Base-by-base conservation (phyloP, 2,329 filamentous ascomycete genomes). In the Ophiocordyceps camponoti-leonardi region DNA sequence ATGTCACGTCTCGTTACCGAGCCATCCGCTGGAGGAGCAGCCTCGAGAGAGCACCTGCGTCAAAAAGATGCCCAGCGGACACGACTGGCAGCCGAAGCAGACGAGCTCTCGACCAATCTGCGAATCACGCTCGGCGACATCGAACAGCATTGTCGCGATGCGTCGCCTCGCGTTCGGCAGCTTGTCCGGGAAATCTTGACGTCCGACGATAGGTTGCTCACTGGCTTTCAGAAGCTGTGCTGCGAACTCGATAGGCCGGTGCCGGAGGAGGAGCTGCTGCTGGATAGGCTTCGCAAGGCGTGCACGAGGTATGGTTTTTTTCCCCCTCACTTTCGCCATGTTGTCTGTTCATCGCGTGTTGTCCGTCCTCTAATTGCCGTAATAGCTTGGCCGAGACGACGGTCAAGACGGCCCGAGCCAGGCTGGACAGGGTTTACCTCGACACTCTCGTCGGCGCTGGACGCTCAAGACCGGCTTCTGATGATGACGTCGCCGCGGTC, bases 151-250 rank as follows among this genome's bases (percentile, higher is more conserved):
- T 58, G 58, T 6, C 68, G 68, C 8, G 61, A 60, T 0, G 63
- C 68, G 0, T 65, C 64, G 4, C 57, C 64, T 2, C 60, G 61
- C 3, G 56, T 79, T 16, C 68, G 67, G 42, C 63, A 69, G 46
- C 68, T 67, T 1, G 61, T 77, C 0, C 66, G 69, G 20, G 63
- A 62, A 16, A 58, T 73, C 12, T 61, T 83, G 10, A 65, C 67
- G 10, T 73, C 76, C 1, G 81, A 86, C 48, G 79, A 85, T 54
- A 77, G 74, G 49, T 65, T 84, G 2, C 62, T 85, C 1, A 66
- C 72, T 19, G 77, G 77, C 48, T 63, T 86, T 3, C 77, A 82
- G 54, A 82, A 81, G 51, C 67, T 85, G 2, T 71, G 79, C 0
- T 71, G 70, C 48, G 77, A 79, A 51, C 66, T 84, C 4, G 66